Evolutionary conservation across 805 yeast genomes (phyloP), one percentile per base, ranked within the genome.

Genomic region (Ogataea parapolymorpha): DNA sequence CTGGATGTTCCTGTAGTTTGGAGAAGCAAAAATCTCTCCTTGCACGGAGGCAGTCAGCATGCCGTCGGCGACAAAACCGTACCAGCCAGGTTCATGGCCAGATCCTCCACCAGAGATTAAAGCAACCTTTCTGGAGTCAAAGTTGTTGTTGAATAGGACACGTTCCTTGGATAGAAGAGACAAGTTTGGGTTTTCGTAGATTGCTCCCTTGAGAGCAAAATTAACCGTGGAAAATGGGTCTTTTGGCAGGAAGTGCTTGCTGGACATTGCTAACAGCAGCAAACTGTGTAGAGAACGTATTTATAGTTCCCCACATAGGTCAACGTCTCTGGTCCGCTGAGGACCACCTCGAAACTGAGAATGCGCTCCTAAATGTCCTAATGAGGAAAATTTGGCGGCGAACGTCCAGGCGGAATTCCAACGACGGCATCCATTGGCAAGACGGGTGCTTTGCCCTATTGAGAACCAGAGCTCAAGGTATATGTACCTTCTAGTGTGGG

Each of bases 1-100:
- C 44, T 62, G 59, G 30, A 66, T 60, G 45, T 67, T 62, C 31
- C 61, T 55, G 44, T 61, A 62, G 49, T 65, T 65, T 17, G 72
- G 72, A 25, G 65, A 55, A n/a, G 71, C 71, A 54, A 67, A 67
- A 3, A 67, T 62, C 33, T 66, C 70, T 20, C 72, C 72, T 41
- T 65, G 70, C 17, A 67, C 71, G 16, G 66, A 62, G 4, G 70
- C 70, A 11, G 66, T 39, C 11, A 67, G 51, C 70, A 66, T 65
- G 1, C 68, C 70, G 23, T 56, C 45, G 12, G 68, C 64, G 12
- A 67, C 71, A 34, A 66, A 56, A 0, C 72, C 72, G 39, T 61
- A 56, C 62, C 64, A 64, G 1, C 70, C 70, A 6, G 72, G 72
- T 42, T 67, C 72, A 44, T 67, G 72, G 13, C 72, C 72, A 7